These are phyloP conservation scores for Ustilago tritici DNA, from an alignment of 1,284 basidiomycete species.

Conservation along the genomic window DNA sequence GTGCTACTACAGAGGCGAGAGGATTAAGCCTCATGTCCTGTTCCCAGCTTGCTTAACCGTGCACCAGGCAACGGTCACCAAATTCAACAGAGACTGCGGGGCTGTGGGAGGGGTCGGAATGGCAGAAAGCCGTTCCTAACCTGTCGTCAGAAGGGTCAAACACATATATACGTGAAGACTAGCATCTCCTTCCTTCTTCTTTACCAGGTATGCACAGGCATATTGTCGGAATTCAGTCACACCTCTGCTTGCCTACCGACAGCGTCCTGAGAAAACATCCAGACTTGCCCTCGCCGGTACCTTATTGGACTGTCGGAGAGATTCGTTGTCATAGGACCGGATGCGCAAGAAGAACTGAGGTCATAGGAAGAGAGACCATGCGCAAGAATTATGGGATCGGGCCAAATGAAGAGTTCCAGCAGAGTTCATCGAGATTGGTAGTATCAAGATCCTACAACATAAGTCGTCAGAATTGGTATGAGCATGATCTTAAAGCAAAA, in stretches of 20 bases:
- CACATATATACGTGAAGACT: background rate
- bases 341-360: too few species aligned
- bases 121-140: background rate
- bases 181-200: too few species aligned
- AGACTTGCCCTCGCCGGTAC: background rate
- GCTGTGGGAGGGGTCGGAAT: background rate
- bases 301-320: constrained; percentile 5
- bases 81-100: background rate
- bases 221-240: background rate
- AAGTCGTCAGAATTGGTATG: too few species aligned
- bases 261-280: background rate
- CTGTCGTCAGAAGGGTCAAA: background rate
- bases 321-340: too few species aligned
- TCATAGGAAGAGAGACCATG: too few species aligned
- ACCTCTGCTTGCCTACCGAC: background rate
- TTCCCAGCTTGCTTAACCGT: background rate
- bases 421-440: too few species aligned
- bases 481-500: too few species aligned
- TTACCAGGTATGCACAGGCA: background rate
- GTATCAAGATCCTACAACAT: too few species aligned
- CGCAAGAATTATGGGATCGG: too few species aligned
- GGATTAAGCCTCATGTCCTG: constrained; percentile 7
- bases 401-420: too few species aligned
- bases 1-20: background rate
- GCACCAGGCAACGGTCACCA: constrained; percentile 21